Conservation (phyloP, 257 asterid genomes). For the Solanum pinnatisectum region DNA sequence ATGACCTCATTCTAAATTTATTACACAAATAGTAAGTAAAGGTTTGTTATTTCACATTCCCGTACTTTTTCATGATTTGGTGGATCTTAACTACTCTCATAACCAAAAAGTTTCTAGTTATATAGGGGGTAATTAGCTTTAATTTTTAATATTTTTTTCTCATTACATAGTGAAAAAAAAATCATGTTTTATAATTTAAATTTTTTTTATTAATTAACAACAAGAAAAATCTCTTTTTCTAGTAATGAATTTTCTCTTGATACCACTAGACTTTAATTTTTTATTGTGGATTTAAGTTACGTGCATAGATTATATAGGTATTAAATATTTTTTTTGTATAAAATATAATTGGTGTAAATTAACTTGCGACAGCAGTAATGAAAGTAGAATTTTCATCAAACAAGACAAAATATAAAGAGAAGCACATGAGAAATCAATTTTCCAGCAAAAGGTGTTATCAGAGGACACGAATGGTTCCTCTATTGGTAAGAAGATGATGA, state of each 20-base stretch:
- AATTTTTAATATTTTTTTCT: background rate
- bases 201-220: no score
- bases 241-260: background rate
- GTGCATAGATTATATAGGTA: no score
- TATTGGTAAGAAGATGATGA: background rate
- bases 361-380: no score
- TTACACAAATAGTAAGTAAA: constrained; percentile 25
- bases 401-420: no score
- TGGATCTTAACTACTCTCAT: constrained; percentile 26
- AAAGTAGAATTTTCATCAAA: no score
- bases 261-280: background rate
- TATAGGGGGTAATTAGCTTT: background rate
- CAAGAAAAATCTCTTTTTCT: background rate
- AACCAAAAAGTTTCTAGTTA: background rate
- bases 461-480: no score
- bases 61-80: constrained; percentile 32
- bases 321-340: no score
- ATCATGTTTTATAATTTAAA: no score
- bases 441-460: no score
- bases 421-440: no score
- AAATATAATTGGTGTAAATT: no score
- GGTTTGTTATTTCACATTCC: constrained; percentile 12
- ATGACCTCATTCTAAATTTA: constrained; percentile 4
- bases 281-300: no score
- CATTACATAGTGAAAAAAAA: background rate